Evolutionary conservation across 78 protist genomes (phyloP).

Genomic region (Speleostelium caveatum): DNA sequence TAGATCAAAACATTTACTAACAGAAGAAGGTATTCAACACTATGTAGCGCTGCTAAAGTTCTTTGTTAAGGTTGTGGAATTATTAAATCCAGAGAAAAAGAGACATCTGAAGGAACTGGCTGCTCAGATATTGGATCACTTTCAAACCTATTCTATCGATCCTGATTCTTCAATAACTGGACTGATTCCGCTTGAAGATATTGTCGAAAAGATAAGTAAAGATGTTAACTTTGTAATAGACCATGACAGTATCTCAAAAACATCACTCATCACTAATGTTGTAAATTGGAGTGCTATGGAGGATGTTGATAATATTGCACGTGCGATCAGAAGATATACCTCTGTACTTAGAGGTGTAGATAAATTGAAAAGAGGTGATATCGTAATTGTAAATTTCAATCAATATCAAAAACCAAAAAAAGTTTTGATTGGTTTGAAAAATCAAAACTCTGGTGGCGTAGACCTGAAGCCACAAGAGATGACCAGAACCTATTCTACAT

Average conservation of each 20-base stretch:
- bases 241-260: constrained; percentile 8
- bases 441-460: not conserved
- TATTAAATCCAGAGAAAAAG: constrained; percentile 23
- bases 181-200: constrained; percentile 51
- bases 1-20: constrained; percentile 24
- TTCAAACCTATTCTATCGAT: constrained; percentile 17
- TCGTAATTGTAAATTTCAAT: constrained; percentile 34
- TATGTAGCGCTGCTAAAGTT: constrained; percentile 30
- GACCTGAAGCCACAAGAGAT: too few relatives aligned
- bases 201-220: constrained; percentile 41
- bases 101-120: not conserved
- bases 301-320: constrained; percentile 40
- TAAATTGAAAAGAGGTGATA: constrained; percentile 54
- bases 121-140: not conserved
- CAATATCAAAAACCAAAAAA: constrained; percentile 19
- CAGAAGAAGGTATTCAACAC: constrained; percentile 37
- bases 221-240: not conserved
- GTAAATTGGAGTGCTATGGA: constrained; percentile 74
- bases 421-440: constrained; percentile 21
- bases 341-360: constrained; percentile 61
- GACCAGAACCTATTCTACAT: too few relatives aligned
- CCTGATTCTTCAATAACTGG: constrained; percentile 49
- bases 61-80: constrained; percentile 26
- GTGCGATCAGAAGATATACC: constrained; percentile 65
- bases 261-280: constrained; percentile 35